These are phyloP conservation scores for Metschnikowia gelsemii DNA, from an alignment of 805 yeast species.

Conservation along the genomic window DNA sequence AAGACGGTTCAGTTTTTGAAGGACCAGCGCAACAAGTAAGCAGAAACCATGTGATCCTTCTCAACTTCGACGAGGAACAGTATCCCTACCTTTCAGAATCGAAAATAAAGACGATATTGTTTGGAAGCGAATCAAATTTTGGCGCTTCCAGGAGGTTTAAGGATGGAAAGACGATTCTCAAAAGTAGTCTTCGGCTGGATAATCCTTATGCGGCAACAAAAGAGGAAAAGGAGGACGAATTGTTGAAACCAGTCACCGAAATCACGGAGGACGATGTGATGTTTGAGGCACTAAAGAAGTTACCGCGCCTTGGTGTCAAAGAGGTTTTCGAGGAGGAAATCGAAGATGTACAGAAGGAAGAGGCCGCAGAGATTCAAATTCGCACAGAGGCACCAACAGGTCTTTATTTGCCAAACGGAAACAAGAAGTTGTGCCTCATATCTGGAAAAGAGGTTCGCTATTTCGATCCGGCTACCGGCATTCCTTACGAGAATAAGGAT, in stretches of 20 bases:
- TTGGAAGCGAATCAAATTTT: slow-evolving; percentile 58
- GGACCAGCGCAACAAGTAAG: slow-evolving; percentile 70
- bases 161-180: slow-evolving; percentile 50
- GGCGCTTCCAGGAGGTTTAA: slow-evolving; percentile 54
- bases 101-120: slow-evolving; percentile 39
- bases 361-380: slow-evolving; percentile 43
- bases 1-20: slow-evolving; percentile 41
- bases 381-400: slow-evolving; percentile 75
- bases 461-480: slow-evolving; percentile 83
- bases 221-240: slow-evolving; percentile 33
- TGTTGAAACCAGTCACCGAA: slow-evolving; percentile 34
- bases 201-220: slow-evolving; percentile 37
- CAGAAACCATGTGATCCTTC: slow-evolving; percentile 52
- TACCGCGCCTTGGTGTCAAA: slow-evolving; percentile 64
- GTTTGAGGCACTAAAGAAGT: slow-evolving; percentile 43
- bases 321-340: slow-evolving; percentile 44
- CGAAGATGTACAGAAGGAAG: slow-evolving; percentile 39
- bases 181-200: slow-evolving; percentile 34
- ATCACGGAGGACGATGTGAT: slow-evolving; percentile 37
- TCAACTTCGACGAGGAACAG: slow-evolving; percentile 44
- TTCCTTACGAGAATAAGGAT: slow-evolving; percentile 82
- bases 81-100: slow-evolving; percentile 24
- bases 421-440: slow-evolving; percentile 65
- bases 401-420: slow-evolving; percentile 66
- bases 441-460: slow-evolving; percentile 79